A percentile compares a stretch with the other conserved stretches of the same genome.
Evolutionary conservation across 495 filamentous ascomycete species (phyloP).

Genomic region (Tuber melanosporum): DNA sequence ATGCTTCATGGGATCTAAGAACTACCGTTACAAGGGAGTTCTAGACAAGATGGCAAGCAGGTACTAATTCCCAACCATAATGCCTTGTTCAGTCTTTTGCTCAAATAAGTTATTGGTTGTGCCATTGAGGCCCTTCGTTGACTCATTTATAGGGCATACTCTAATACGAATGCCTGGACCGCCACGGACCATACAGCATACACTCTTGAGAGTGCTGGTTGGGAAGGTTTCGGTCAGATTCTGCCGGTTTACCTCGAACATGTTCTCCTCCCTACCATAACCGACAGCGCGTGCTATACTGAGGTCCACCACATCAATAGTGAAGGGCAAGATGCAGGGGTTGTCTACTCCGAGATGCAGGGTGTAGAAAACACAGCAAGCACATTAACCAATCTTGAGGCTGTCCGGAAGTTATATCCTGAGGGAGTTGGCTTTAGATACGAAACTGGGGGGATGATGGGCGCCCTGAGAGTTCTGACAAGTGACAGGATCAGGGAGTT

Average conservation of each 20-base stretch:
- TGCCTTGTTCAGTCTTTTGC: not conserved
- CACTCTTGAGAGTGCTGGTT: conserved; percentile 86
- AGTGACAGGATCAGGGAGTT: conserved; percentile 85
- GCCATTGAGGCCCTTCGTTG: not conserved
- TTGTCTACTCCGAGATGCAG: conserved; percentile 99
- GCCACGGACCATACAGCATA: conserved; percentile 94
- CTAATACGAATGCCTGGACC: conserved; percentile 93
- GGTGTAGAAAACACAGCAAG: conserved; percentile 74
- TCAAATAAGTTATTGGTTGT: not conserved
- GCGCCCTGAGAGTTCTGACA: conserved; percentile 74
- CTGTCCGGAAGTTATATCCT: conserved; percentile 74
- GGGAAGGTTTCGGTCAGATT: conserved; percentile 92
- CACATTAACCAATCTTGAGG: conserved; percentile 77
- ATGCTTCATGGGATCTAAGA: conserved; percentile 95
- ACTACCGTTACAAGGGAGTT: conserved; percentile 87
- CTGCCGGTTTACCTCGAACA: conserved; percentile 95
- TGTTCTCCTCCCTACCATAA: conserved; percentile 81
- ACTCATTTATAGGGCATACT: conserved; percentile 61
- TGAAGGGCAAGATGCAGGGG: conserved; percentile 86
- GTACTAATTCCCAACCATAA: conserved; percentile 12
- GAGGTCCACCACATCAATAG: conserved; percentile 96
- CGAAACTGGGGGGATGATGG: conserved; percentile 96
- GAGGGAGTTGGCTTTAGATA: conserved; percentile 87
- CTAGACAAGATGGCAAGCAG: conserved; percentile 82
- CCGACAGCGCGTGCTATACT: conserved; percentile 86